phyloP scores from a whole-genome alignment of 208 protist genomes.

The Trypanosoma platydactyli region DNA sequence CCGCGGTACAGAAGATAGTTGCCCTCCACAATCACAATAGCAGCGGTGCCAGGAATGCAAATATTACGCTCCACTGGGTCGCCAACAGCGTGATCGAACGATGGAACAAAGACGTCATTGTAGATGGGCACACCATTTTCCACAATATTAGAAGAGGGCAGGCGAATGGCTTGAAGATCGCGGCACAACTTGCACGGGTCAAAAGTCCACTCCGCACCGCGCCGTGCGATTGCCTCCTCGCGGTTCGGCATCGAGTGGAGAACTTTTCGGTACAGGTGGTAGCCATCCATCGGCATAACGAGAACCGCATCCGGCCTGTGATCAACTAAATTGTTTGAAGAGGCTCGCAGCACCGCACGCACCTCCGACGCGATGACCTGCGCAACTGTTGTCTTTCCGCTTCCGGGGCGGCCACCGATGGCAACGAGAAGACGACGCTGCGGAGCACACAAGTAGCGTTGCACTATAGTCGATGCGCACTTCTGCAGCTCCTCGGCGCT shows the following conservation, averaged over 20 bases:
- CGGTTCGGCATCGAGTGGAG: slow-evolving; percentile 59
- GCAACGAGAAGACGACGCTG: slow-evolving; percentile 58
- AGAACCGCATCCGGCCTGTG: slow-evolving; percentile 28
- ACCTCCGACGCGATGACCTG: slow-evolving; percentile 43
- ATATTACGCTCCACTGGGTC: slow-evolving; percentile 62
- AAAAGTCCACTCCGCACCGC: slow-evolving; percentile 85
- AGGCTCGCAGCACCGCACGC: slow-evolving; percentile 19
- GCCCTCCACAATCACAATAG: slow-evolving; percentile 71
- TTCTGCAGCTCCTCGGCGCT: slow-evolving; percentile 18
- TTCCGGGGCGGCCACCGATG: slow-evolving; percentile 72
- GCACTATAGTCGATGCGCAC: slow-evolving; percentile 23
- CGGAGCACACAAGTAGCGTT: slow-evolving; percentile 12
- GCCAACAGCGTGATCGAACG: slow-evolving; percentile 72
- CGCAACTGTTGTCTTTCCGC: slow-evolving; percentile 68
- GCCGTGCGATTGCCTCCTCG: slow-evolving; percentile 50
- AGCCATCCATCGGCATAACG: slow-evolving; percentile 86
- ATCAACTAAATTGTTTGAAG: slow-evolving; percentile 18
- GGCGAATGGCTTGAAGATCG: slow-evolving; percentile 50
- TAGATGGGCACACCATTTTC: slow-evolving; percentile 21
- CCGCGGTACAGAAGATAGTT: slow-evolving; percentile 76
- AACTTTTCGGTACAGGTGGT: slow-evolving; percentile 61
- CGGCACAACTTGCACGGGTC: slow-evolving; percentile 47
- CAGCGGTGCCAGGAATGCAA: slow-evolving; percentile 38
- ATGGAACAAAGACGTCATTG: slow-evolving; percentile 60
- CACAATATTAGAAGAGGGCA: background rate